Conservation (phyloP, 2,329 filamentous ascomycete genomes). For the Dactylellina sp. region DNA sequence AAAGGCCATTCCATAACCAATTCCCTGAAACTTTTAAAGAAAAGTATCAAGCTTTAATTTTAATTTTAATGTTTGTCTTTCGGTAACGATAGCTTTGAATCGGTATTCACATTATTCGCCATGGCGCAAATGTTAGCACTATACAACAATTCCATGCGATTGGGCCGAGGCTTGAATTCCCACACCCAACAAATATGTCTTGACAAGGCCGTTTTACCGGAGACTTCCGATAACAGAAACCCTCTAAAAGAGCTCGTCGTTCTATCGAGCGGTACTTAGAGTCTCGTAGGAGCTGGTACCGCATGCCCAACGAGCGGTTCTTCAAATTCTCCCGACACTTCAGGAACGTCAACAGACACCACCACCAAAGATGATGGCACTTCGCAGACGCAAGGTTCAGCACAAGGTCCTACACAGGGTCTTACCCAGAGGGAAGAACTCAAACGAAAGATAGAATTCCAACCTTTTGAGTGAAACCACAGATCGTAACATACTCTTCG, state of each 20-base stretch:
- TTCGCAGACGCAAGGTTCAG: not conserved
- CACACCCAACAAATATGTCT: constrained; percentile 64
- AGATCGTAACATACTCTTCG: constrained; percentile 24
- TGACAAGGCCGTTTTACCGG: constrained; percentile 62
- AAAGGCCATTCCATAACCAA: no score
- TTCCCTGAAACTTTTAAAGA: no score
- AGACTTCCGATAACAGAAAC: constrained; percentile 3
- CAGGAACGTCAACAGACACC: not conserved
- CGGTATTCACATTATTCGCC: not conserved
- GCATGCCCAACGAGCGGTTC: not conserved
- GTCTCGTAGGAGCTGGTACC: not conserved
- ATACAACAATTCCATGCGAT: constrained; percentile 26
- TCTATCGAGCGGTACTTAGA: not conserved
- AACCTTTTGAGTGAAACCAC: constrained; percentile 19
- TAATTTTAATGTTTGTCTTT: no score
- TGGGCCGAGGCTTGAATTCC: constrained; percentile 62
- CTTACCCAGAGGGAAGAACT: no score
- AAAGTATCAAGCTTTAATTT: no score
- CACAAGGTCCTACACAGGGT: no score
- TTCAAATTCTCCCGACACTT: no score
- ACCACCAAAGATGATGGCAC: not conserved
- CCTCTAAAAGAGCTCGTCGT: not conserved
- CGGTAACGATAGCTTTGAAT: no score
- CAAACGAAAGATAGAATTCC: constrained; percentile 1
- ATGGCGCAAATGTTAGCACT: constrained; percentile 19